Base-by-base conservation (phyloP, 2,329 filamentous ascomycete species). In the Aspergillus chevalieri region DNA sequence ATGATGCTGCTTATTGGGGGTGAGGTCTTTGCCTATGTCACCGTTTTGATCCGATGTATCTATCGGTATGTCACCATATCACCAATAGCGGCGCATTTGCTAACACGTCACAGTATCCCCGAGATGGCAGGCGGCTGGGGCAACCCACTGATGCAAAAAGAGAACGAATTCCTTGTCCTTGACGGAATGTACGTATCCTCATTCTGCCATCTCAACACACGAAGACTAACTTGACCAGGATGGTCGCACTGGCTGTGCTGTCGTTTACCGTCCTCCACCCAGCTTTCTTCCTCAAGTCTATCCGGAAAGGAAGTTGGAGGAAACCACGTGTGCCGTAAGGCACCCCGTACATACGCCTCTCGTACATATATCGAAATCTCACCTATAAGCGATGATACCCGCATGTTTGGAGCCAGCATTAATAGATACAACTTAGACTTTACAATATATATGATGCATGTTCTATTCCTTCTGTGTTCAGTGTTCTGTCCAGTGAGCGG, bases 101-200 rank as follows among this genome's bases (percentile, higher is more conserved):
- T 45, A 19, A 43, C 8, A 36, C 42, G 2, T 44, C 43, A 46
- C 50, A 75, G 73, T 62, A 64, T 77, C 6, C 74, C 74, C 3
- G 74, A 77, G 56, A 76, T 77, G 74, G 70, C 73, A 4, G 73
- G 74, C 21, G 74, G 74, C 3, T 77, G 74, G 74, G 74, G 74
- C 19, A 73, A 70, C 43, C 60, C 65, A 0, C 53, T 76, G 39
- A 76, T 76, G 74, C 67, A 68, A 47, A 71, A 71, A 33, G 73
- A 77, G 58, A 61, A 63, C 5, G 73, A 76, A 49, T 77, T 77
- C 49, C 60, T 77, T 19, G 59, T 76, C 6, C 60, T 77, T 4
- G 74, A 77, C 54, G 74, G 73, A 63, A 71, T 71, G 72, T 74
- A 55, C 66, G 71, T 70, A 38, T 19, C 42, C 17, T 17, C 7